These are phyloP conservation scores for Trichoderma breve DNA, from an alignment of 2,329 filamentous ascomycete species.

Conservation along the genomic window DNA sequence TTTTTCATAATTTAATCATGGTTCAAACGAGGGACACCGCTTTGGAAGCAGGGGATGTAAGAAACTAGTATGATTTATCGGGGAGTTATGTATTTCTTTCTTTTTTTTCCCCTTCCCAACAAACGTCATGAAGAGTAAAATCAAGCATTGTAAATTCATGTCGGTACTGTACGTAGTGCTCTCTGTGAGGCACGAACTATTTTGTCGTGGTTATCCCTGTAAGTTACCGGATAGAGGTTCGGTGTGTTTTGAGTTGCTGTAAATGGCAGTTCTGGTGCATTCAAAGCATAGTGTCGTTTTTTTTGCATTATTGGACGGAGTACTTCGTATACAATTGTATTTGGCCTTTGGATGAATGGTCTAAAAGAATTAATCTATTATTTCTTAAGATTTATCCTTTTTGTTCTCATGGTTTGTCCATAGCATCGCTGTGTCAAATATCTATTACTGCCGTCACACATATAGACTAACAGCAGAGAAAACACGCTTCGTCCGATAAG, in stretches of 20 bases:
- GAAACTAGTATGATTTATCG: neutral
- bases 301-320: neutral
- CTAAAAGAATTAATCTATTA: accelerated
- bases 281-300: neutral
- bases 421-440: neutral
- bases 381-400: neutral
- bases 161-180: no score
- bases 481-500: neutral
- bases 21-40: neutral
- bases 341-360: neutral
- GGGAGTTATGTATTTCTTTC: neutral
- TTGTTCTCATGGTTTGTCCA: neutral
- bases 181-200: neutral
- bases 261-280: neutral
- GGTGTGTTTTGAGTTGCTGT: neutral
- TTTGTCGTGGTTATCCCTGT: neutral
- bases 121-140: neutral
- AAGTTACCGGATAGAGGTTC: neutral
- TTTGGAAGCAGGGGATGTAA: neutral
- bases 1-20: neutral
- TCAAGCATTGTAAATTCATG: neutral
- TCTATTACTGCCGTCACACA: neutral
- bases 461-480: neutral
- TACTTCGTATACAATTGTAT: neutral
- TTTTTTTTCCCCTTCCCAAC: neutral